These are phyloP conservation scores for Dalbergia oliveri DNA, from an alignment of 306 rosid species.

Conservation along the genomic window DNA sequence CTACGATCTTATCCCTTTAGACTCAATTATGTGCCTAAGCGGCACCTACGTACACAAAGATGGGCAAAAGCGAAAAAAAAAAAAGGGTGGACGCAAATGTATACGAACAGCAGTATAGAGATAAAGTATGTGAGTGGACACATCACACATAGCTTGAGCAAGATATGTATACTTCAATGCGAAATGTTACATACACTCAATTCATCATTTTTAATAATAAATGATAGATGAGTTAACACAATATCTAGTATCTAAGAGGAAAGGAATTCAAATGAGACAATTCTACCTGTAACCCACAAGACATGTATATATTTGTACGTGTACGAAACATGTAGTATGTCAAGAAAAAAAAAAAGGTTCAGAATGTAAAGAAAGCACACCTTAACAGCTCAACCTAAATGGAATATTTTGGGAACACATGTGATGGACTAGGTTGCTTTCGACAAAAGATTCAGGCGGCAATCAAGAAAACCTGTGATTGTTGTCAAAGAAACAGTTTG, in stretches of 20 bases:
- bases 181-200: too few species aligned
- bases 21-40: constrained; percentile 39
- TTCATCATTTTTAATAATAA: too few species aligned
- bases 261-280: too few species aligned
- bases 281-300: background rate
- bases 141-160: constrained; percentile 2
- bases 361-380: constrained; percentile 36
- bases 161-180: background rate
- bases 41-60: background rate
- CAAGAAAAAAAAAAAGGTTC: constrained; percentile 10
- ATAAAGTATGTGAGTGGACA: background rate
- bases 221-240: too few species aligned
- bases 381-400: constrained; percentile 46
- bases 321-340: constrained; percentile 29
- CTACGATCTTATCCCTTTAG: constrained; percentile 37
- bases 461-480: constrained; percentile 39
- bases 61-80: background rate
- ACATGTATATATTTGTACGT: constrained; percentile 12
- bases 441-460: constrained; percentile 45
- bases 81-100: background rate
- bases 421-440: constrained; percentile 56
- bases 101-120: background rate
- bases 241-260: too few species aligned
- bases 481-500: constrained; percentile 40
- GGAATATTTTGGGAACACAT: constrained; percentile 35